A percentile compares a stretch with the other conserved stretches of the same genome.
Evolutionary conservation across 345 rosid genomes (phyloP).

Genomic region (Hirschfeldia incana): DNA sequence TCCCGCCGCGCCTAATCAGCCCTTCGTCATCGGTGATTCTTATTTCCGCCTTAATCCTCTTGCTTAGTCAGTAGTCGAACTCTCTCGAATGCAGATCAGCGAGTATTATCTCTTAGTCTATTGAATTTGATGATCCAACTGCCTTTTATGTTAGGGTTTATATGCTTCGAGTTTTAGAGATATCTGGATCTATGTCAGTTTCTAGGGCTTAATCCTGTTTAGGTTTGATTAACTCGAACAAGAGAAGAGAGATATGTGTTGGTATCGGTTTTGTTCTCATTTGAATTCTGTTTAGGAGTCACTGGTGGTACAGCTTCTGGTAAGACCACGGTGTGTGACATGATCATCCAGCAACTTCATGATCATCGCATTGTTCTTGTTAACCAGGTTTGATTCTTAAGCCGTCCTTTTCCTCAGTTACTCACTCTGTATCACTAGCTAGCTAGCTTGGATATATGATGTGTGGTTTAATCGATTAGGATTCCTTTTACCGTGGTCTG

Average conservation of each 20-base stretch:
- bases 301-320: constrained; percentile 99
- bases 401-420: constrained; percentile 1
- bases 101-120: background rate
- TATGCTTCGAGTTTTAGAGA: background rate
- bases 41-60: background rate
- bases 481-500: constrained; percentile 93
- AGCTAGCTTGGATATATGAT: background rate
- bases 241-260: too few relatives aligned
- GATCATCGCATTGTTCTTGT: constrained; percentile 97
- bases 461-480: constrained; percentile 47
- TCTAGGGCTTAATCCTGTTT: constrained; percentile 14
- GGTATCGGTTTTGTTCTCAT: background rate
- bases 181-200: background rate
- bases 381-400: constrained; percentile 64
- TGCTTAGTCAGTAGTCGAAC: background rate
- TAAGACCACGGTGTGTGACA: constrained; percentile 97
- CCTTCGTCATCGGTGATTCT: constrained; percentile 81
- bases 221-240: constrained; percentile 51
- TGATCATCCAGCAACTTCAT: constrained; percentile 98
- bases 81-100: constrained; percentile 6
- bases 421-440: background rate
- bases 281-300: constrained; percentile 57
- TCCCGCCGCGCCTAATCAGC: constrained; percentile 53
- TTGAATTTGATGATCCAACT: background rate
- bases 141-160: constrained; percentile 18